Percentiles rank a stretch among this genome's conserved stretches.
Conservation (phyloP, 768 basidiomycete genomes). For the Lenzites betulinus region DNA sequence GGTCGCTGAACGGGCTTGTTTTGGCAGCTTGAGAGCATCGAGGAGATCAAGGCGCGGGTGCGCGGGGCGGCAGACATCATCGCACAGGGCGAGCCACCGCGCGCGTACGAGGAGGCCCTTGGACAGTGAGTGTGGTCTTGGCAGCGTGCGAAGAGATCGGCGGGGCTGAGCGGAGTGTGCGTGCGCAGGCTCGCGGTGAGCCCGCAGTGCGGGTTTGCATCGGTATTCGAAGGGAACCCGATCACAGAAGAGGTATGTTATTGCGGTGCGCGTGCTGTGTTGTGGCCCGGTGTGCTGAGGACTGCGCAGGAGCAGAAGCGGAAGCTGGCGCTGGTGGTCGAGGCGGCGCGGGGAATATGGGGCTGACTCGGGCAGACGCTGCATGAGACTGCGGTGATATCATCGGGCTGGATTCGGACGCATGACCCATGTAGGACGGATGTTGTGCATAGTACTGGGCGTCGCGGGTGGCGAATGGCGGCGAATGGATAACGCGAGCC, state of each 20-base stretch:
- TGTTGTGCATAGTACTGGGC: neutral
- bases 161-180: neutral
- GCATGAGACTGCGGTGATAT: constrained; percentile 2
- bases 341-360: constrained; percentile 41
- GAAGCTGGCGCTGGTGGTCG: constrained; percentile 40
- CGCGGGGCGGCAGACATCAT: constrained; percentile 44
- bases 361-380: constrained; percentile 9
- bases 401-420: neutral
- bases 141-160: neutral
- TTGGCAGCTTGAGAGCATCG: constrained; percentile 42
- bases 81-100: constrained; percentile 35
- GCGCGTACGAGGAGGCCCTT: constrained; percentile 41
- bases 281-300: neutral
- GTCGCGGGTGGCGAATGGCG: neutral
- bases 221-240: constrained; percentile 46
- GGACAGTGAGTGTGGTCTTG: constrained; percentile 31
- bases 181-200: constrained; percentile 42
- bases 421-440: neutral
- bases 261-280: neutral
- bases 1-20: constrained; percentile 1
- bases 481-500: no score
- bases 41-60: constrained; percentile 41
- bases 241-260: constrained; percentile 32
- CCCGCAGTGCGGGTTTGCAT: constrained; percentile 55
- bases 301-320: constrained; percentile 36